Evolutionary conservation across 2,329 filamentous ascomycete genomes (phyloP).

Genomic region (Ceratocystis diversiconidia): DNA sequence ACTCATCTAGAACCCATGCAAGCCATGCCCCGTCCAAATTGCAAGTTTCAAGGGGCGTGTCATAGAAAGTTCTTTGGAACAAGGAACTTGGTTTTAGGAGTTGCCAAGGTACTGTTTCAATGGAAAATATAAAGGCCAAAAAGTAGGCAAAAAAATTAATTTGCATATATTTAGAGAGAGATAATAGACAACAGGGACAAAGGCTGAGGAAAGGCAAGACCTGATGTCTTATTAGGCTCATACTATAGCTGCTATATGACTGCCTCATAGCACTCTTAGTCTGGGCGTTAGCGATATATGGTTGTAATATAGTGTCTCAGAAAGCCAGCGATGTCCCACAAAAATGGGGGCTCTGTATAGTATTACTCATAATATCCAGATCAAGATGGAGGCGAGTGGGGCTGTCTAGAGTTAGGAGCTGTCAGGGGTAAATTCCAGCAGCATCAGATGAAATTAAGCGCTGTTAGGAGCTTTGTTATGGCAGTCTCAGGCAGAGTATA

Average conservation of each 20-base stretch:
- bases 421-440: not conserved
- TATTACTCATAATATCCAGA: too few relatives aligned
- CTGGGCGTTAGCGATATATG: not conserved
- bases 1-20: not conserved
- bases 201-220: not conserved
- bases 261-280: not conserved
- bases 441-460: constrained; percentile 5
- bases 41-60: not conserved
- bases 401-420: not conserved
- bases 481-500: not conserved
- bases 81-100: not conserved
- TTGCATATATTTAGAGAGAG: too few relatives aligned
- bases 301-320: not conserved
- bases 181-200: not conserved
- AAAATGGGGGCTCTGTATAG: too few relatives aligned
- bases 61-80: not conserved
- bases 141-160: not conserved
- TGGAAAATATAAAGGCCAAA: not conserved
- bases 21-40: not conserved
- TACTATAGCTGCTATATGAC: not conserved
- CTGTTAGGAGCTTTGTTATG: not conserved
- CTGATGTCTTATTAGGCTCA: not conserved
- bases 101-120: not conserved
- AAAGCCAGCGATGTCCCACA: too few relatives aligned
- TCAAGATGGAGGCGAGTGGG: not conserved